Evolutionary conservation across 305 asterid genomes (phyloP).

Genomic region (Lippia alba): DNA sequence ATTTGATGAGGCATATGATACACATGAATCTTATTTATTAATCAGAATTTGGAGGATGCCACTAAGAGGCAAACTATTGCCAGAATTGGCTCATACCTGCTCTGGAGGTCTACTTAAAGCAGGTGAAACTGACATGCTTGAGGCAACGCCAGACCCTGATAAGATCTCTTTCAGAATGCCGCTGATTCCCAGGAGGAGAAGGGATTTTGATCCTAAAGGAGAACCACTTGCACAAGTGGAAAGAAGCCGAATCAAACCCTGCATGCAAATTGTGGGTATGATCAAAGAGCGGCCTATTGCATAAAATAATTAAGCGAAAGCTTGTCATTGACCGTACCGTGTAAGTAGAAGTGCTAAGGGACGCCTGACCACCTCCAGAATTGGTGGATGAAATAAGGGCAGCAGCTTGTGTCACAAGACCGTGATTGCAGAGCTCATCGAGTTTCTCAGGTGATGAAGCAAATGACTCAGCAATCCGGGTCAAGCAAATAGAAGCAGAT

Average conservation of each 20-base stretch:
- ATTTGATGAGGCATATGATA: too few relatives aligned
- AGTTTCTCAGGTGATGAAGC: conserved; percentile 91
- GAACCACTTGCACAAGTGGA: conserved; percentile 97
- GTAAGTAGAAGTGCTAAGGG: conserved; percentile 93
- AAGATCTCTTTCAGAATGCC: conserved; percentile 91
- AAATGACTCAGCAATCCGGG: conserved; percentile 98
- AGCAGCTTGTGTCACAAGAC: conserved; percentile 96
- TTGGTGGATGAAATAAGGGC: conserved; percentile 82
- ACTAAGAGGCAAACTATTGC: conserved; percentile 23
- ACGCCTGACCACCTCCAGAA: conserved; percentile 93
- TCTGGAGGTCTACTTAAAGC: conserved; percentile 94
- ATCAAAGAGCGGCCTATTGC: conserved; percentile 39
- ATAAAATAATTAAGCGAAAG: conserved; percentile 29
- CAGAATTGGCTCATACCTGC: conserved; percentile 65
- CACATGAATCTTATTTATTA: not conserved
- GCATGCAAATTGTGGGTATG: conserved; percentile 41
- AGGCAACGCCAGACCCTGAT: conserved; percentile 81
- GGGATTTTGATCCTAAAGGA: conserved; percentile 82
- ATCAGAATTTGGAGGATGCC: conserved; percentile 9
- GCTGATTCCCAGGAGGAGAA: conserved; percentile 90
- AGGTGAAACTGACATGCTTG: conserved; percentile 87
- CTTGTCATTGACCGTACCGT: conserved; percentile 56
- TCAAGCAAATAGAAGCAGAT: conserved; percentile 95
- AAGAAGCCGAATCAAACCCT: conserved; percentile 96
- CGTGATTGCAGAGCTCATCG: conserved; percentile 93